phyloP scores from a whole-genome alignment of 2,329 filamentous ascomycete genomes.

The Fusarium veterinarium region DNA sequence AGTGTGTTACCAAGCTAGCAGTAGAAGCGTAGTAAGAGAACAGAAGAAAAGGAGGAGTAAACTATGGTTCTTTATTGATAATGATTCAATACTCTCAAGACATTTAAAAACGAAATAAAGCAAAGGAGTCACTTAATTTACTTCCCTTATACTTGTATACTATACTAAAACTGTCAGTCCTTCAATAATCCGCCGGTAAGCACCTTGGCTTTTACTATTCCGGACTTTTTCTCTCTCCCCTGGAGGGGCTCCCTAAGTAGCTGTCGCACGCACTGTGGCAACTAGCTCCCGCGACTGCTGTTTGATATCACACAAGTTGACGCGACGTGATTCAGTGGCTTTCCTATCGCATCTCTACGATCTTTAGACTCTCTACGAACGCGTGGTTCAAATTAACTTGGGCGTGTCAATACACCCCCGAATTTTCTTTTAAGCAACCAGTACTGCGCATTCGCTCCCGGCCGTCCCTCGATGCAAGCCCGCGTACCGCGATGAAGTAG shows the following conservation, averaged over 20 bases:
- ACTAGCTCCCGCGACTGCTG: slow-evolving; percentile 43
- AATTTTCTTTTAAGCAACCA: slow-evolving; percentile 1
- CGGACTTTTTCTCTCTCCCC: not conserved
- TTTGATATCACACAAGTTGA: slow-evolving; percentile 38
- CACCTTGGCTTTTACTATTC: not conserved
- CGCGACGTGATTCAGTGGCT: slow-evolving; percentile 38
- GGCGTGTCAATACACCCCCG: not conserved
- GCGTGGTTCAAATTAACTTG: slow-evolving; percentile 8
- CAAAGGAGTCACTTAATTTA: not conserved
- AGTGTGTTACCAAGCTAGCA: slow-evolving; percentile 1
- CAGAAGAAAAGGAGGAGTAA: not conserved
- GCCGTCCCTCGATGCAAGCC: slow-evolving; percentile 28
- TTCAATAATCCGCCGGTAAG: not conserved
- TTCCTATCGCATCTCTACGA: slow-evolving; percentile 20
- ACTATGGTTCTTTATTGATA: not conserved
- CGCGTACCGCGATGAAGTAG: slow-evolving; percentile 44
- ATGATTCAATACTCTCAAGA: not conserved
- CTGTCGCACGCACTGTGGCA: slow-evolving; percentile 46
- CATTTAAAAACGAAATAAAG: not conserved
- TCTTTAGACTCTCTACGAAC: slow-evolving; percentile 14
- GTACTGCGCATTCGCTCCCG: slow-evolving; percentile 4
- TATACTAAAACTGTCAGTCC: not conserved
- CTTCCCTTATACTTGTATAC: not conserved
- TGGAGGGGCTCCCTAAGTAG: not conserved
- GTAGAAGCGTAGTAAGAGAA: not conserved